A percentile compares a stretch with the other conserved stretches of the same genome.
These are phyloP conservation scores for Pyrenophora tritici-repentis DNA, from an alignment of 2,329 filamentous ascomycete species.

Conservation along the genomic window DNA sequence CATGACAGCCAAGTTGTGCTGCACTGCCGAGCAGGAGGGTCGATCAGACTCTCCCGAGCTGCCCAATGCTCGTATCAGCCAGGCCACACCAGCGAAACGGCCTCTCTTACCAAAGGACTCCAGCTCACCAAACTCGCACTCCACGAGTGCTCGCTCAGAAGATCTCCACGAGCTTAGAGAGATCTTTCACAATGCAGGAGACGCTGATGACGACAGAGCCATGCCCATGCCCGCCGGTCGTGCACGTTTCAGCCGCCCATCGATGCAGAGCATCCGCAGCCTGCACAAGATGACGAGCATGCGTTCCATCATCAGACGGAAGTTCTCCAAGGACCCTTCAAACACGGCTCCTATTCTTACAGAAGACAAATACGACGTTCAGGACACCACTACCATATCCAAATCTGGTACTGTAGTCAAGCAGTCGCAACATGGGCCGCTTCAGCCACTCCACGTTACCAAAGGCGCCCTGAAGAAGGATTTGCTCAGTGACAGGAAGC, in stretches of 20 bases:
- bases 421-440: constrained; percentile 20
- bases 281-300: constrained; percentile 44
- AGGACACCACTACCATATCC: constrained; percentile 11
- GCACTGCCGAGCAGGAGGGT: constrained; percentile 37
- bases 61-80: constrained; percentile 39
- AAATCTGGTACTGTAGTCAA: constrained; percentile 34
- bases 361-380: constrained; percentile 5
- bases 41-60: constrained; percentile 38
- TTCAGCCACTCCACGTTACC: constrained; percentile 36
- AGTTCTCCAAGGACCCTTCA: constrained; percentile 35
- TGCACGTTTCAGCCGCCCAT: constrained; percentile 32
- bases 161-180: constrained; percentile 42
- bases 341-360: constrained; percentile 17
- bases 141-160: constrained; percentile 38
- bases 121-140: constrained; percentile 30
- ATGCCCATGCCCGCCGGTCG: constrained; percentile 22
- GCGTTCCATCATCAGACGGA: constrained; percentile 41
- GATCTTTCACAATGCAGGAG: constrained; percentile 39
- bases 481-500: constrained; percentile 38
- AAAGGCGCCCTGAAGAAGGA: constrained; percentile 41
- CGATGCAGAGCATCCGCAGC: constrained; percentile 40
- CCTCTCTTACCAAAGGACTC: constrained; percentile 28
- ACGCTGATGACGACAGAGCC: constrained; percentile 12
- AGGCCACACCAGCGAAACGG: constrained; percentile 31
- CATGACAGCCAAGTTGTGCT: constrained; percentile 44